Base-by-base conservation (phyloP, 1,139 yeast genomes). In the Pichia sp. region DNA sequence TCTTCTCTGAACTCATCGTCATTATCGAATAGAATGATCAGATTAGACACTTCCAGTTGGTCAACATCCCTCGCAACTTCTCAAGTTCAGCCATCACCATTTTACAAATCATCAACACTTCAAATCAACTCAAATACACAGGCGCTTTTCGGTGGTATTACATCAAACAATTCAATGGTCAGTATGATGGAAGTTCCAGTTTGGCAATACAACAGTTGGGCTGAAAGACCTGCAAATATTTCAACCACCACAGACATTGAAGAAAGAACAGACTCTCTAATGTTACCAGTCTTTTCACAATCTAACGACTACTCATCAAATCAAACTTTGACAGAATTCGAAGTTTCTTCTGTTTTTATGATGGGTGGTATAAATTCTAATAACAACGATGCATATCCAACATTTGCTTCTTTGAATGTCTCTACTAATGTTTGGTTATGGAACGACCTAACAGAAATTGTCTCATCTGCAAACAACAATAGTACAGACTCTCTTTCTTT, bases 141-240 rank as follows among this genome's bases (percentile, higher is more conserved):
- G 39, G 58, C 80, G 36, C 53, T 77, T 34, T 63, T 81, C 32
- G 87, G 87, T 1, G 88, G 88, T 4, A 67, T 67, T 42, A 72
- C 84, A 0, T 55, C 12, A 5, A 15, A 62, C 4, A 59, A 66
- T 9, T 83, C 83, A 0, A 80, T 85, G 84, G 75, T 81, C 32
- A 73, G 77, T 47, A 73, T 81, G 77, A 71, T 72, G 55, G 86
- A 81, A 60, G 61, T 80, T 7, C 85, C 86, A 0, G 58, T 79
- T 2, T 81, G 84, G 83, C 78, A 77, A 52, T 75, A 75, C 47
- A 70, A 69, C 42, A 67, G 83, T 2, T 82, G 88, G 88, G 70
- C 81, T 4, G 81, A 78, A 59, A 68, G 69, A 47, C 61, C 69
- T 1, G 67, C 70, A 1, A 53, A 67, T 3, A 56, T 54, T 9